Base-by-base conservation (phyloP, 2,329 filamentous ascomycete species). In the Ambrosiella xylebori region DNA sequence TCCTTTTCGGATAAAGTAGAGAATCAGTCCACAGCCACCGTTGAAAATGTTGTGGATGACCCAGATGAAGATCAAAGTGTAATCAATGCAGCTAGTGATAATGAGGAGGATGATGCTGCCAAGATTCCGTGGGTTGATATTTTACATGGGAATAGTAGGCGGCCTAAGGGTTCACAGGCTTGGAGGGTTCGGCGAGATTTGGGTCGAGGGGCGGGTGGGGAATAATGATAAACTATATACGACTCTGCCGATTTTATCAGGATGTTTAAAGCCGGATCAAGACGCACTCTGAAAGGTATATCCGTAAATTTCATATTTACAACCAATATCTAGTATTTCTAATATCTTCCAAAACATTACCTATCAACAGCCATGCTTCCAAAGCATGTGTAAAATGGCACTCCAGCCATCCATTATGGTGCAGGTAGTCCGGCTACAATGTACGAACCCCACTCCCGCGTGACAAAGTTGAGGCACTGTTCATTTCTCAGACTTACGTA, bases 171-270 rank as follows among this genome's bases (percentile, higher is more conserved):
- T 12, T 80, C 78, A 2, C 74, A 74, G 55, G 78, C 81, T 8
- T 84, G 80, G 80, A 75, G 80, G 61, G 81, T 84, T 9, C 73
- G 81, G 59, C 76, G 81, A 62, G 80, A 85, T 66, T 67, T 84
- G 6, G 81, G 81, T 7, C 71, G 72, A 45, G 66, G 64, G 19
- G 55, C 61, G 2, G 66, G 65, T 19, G 67, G 68, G 54, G 60
- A 54, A 37, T 51, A 27, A 19, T 47, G 7, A 17, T 17, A 15
- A 3, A 27, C 27, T 27, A 27, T 27, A 27, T 27, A 27, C 27
- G 4, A 27, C 27, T 27, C 27, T 27, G 27, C 2, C 3, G 27
- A 27, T 27, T 27, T 27, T 27, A 27, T 27, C 27, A 3, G 27
- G 27, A 27, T 27, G 27, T 27, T 27, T 5, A 27, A 27, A 27